These are phyloP conservation scores for Suillus placidus DNA, from an alignment of 768 basidiomycete species.

Conservation along the genomic window DNA sequence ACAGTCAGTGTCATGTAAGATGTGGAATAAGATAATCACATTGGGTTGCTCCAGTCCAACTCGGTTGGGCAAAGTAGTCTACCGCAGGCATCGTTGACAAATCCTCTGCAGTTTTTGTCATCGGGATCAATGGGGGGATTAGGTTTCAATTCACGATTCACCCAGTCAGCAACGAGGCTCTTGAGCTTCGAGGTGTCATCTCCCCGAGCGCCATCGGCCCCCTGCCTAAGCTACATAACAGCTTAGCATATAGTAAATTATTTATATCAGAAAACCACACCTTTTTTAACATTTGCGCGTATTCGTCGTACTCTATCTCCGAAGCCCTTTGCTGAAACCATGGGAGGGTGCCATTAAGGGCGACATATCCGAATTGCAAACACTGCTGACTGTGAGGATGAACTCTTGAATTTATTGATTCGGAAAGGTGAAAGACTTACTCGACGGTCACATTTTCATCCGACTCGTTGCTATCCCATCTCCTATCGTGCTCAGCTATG, in stretches of 20 bases:
- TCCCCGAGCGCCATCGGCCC: not conserved
- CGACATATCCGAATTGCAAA: not conserved
- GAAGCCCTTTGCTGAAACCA: not conserved
- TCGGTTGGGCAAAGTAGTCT: not conserved
- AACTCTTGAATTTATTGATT: too few relatives aligned
- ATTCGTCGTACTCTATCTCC: not conserved
- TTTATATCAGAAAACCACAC: not conserved
- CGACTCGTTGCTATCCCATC: too few relatives aligned
- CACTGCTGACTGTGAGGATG: not conserved
- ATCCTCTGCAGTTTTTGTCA: too few relatives aligned
- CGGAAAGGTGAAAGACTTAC: too few relatives aligned
- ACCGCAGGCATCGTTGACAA: too few relatives aligned
- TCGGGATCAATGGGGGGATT: too few relatives aligned
- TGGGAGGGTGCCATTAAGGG: not conserved
- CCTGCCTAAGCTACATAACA: not conserved
- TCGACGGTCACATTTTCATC: too few relatives aligned
- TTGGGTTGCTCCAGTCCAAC: not conserved
- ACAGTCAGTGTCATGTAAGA: too few relatives aligned
- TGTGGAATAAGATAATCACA: not conserved
- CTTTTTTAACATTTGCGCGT: not conserved
- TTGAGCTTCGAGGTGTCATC: not conserved
- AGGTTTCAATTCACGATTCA: too few relatives aligned
- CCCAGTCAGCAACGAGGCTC: too few relatives aligned
- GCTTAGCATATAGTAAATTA: accelerated
- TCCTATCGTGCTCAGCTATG: too few relatives aligned